These are phyloP conservation scores for Chrysoporthe puriensis DNA, from an alignment of 2,329 filamentous ascomycete species.

Conservation along the genomic window DNA sequence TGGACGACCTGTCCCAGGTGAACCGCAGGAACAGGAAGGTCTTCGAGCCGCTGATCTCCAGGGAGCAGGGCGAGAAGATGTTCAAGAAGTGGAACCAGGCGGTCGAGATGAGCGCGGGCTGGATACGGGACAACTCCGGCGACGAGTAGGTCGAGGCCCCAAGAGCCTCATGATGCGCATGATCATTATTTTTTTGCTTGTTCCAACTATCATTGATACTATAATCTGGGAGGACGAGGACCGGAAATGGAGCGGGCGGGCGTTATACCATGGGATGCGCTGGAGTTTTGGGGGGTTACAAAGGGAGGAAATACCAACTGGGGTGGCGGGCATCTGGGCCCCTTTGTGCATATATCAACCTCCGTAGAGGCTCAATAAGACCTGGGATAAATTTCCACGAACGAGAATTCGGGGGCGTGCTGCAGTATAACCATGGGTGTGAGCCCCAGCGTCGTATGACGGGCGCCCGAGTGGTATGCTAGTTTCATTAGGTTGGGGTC, in stretches of 20 bases:
- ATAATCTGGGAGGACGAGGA: neutral
- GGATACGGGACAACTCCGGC: constrained; percentile 44
- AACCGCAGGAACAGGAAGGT: constrained; percentile 70
- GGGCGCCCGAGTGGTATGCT: neutral
- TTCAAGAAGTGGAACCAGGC: constrained; percentile 60
- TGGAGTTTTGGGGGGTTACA: constrained; percentile 15
- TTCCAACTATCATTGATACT: neutral
- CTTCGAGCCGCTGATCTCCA: constrained; percentile 69
- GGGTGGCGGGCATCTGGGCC: neutral
- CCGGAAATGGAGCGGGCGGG: neutral
- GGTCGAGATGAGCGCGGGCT: constrained; percentile 62
- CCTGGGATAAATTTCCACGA: constrained; percentile 9
- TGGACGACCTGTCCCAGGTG: constrained; percentile 74
- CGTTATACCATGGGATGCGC: constrained; percentile 19
- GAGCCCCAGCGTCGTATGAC: neutral
- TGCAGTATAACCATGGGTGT: neutral
- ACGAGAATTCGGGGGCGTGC: neutral
- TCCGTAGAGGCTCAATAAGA: neutral
- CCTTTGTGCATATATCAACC: neutral
- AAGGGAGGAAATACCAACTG: constrained; percentile 18
- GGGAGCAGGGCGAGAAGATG: constrained; percentile 45
- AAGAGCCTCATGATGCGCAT: neutral
- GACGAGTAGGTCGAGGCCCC: neutral
- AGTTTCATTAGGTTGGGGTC: neutral
- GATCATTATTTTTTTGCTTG: neutral